phyloP scores from a whole-genome alignment of 1,284 basidiomycete species.

The Phlebopus sp. region DNA sequence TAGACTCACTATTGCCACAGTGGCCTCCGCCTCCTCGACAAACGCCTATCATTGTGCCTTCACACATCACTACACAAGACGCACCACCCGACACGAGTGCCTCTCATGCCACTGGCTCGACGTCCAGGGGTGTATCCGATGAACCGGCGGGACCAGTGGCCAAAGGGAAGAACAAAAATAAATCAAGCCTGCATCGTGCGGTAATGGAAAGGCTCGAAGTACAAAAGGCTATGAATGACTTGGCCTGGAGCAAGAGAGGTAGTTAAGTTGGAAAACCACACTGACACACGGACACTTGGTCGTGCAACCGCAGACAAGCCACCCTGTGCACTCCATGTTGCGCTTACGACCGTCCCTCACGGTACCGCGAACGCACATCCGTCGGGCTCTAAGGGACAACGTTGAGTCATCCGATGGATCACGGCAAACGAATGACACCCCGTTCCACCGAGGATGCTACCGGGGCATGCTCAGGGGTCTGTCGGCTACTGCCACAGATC shows the following conservation, averaged over 20 bases:
- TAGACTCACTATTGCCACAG: conserved; percentile 33
- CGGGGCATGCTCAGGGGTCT: too few species aligned
- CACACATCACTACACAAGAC: conserved; percentile 44
- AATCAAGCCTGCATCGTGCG: conserved; percentile 68
- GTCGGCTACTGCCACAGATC: too few species aligned
- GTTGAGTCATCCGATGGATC: too few species aligned
- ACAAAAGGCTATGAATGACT: conserved; percentile 65
- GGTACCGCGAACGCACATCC: too few species aligned
- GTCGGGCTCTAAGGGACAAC: too few species aligned
- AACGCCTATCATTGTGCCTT: conserved; percentile 69
- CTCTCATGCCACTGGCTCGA: conserved; percentile 3
- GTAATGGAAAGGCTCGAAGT: conserved; percentile 74
- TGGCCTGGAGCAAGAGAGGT: conserved; percentile 33
- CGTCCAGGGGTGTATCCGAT: conserved; percentile 10
- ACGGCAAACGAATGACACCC: too few species aligned
- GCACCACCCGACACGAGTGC: conserved; percentile 13
- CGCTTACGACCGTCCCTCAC: not conserved
- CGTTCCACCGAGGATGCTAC: too few species aligned
- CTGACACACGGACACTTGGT: not conserved
- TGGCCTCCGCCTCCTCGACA: conserved; percentile 77
- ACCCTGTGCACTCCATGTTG: not conserved
- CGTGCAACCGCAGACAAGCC: not conserved
- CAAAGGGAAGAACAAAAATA: conserved; percentile 38
- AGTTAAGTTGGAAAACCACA: conserved; percentile 12
- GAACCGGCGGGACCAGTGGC: conserved; percentile 8